phyloP scores from a whole-genome alignment of 768 basidiomycete genomes.

The Phanerodontia chrysosporium region DNA sequence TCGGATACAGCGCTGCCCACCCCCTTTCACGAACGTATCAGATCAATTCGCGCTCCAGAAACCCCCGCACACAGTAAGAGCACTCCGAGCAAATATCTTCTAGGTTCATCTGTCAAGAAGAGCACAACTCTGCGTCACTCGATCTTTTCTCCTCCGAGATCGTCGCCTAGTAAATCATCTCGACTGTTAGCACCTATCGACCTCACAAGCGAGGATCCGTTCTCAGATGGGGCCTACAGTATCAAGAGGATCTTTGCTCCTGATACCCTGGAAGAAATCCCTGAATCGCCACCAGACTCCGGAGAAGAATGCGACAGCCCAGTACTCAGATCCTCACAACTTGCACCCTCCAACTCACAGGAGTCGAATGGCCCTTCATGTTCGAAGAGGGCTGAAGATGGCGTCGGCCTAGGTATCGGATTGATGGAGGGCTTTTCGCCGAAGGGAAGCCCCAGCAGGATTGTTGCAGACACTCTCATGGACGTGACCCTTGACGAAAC shows the following conservation, averaged over 20 bases:
- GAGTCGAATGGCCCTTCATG: neutral
- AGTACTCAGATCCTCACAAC: conserved; percentile 35
- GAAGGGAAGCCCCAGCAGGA: conserved; percentile 7
- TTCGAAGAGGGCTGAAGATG: neutral
- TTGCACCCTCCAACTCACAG: conserved; percentile 6
- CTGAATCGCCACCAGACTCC: conserved; percentile 23
- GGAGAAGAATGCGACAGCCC: conserved; percentile 40
- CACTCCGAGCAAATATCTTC: conserved; percentile 7
- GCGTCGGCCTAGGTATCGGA: conserved; percentile 17
- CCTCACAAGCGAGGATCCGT: conserved; percentile 24
- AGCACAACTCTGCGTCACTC: neutral
- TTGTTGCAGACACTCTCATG: conserved; percentile 13
- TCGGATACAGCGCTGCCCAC: conserved; percentile 13
- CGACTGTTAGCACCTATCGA: conserved; percentile 21
- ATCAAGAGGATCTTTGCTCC: conserved; percentile 15
- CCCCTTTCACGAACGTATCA: conserved; percentile 13
- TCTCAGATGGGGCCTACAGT: conserved; percentile 7
- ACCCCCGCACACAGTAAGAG: conserved; percentile 14
- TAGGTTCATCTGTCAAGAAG: neutral
- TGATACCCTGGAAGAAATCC: conserved; percentile 25
- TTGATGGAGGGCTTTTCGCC: conserved; percentile 26
- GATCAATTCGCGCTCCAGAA: conserved; percentile 14
- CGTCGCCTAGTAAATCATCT: conserved; percentile 8
- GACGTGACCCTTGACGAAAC: conserved; percentile 19
- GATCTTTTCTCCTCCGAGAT: conserved; percentile 10